These are phyloP conservation scores for Xanthoconium purpureum DNA, from an alignment of 768 basidiomycete species.

Conservation along the genomic window DNA sequence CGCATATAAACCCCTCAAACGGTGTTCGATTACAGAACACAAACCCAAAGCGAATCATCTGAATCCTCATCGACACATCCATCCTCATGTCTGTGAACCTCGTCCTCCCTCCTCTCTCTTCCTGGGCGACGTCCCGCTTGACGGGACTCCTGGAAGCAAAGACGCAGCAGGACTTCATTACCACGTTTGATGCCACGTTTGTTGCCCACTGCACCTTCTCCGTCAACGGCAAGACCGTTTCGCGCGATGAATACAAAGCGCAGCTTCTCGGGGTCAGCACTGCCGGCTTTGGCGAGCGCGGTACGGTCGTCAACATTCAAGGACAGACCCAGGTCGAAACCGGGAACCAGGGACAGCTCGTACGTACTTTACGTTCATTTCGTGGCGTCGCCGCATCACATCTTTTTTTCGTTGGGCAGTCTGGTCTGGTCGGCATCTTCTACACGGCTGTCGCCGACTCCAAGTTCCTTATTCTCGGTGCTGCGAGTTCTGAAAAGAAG, in stretches of 20 bases:
- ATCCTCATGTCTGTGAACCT: conserved; percentile 27
- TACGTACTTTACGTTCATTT: conserved; percentile 4
- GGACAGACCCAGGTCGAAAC: conserved; percentile 27
- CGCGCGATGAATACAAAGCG: conserved; percentile 40
- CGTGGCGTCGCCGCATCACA: not conserved
- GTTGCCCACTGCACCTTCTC: conserved; percentile 34
- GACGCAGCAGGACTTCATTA: conserved; percentile 32
- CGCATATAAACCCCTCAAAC: conserved; percentile 12
- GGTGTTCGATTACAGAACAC: not conserved
- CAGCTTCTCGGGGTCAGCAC: conserved; percentile 33
- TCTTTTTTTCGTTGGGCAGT: conserved; percentile 5
- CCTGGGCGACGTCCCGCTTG: conserved; percentile 41
- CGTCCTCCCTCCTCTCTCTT: conserved; percentile 40
- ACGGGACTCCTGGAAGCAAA: conserved; percentile 39
- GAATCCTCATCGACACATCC: too few species aligned
- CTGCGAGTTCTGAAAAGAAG: conserved; percentile 27
- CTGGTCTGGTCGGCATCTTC: conserved; percentile 36
- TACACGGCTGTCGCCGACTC: conserved; percentile 37
- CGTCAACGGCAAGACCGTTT: conserved; percentile 40
- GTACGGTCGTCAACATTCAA: conserved; percentile 22
- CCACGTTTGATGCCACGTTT: conserved; percentile 42
- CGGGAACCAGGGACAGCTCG: conserved; percentile 27
- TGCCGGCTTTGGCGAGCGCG: conserved; percentile 12
- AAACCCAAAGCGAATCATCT: too few species aligned
- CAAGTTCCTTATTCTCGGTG: conserved; percentile 33